Evolutionary conservation across 2,329 filamentous ascomycete species (phyloP).

Genomic region (Fusarium sp.): DNA sequence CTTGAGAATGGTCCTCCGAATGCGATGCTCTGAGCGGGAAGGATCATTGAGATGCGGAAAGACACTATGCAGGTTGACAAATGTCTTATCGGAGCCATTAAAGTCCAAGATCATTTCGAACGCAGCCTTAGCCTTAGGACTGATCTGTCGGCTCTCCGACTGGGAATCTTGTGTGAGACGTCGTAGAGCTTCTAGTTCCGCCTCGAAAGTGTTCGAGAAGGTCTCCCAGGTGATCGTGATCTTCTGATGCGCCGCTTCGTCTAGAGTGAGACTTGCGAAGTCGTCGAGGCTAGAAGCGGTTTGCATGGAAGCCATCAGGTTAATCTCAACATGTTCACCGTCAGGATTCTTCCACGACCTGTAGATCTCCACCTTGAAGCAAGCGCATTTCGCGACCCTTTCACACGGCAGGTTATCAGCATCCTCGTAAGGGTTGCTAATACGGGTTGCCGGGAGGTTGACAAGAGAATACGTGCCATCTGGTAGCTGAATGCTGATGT

Average conservation of each 20-base stretch:
- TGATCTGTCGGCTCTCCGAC: slow-evolving; percentile 23
- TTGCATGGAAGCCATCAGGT: slow-evolving; percentile 77
- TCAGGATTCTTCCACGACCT: slow-evolving; percentile 49
- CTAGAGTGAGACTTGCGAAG: slow-evolving; percentile 31
- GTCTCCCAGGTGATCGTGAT: slow-evolving; percentile 51
- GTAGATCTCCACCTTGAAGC: slow-evolving; percentile 55
- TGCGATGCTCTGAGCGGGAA: slow-evolving; percentile 12
- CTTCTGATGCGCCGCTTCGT: slow-evolving; percentile 30
- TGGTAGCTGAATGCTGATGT: slow-evolving; percentile 33
- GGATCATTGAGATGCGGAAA: slow-evolving; percentile 57
- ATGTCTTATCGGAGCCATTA: slow-evolving; percentile 34
- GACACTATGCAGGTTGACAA: slow-evolving; percentile 44
- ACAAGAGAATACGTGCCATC: slow-evolving; percentile 47
- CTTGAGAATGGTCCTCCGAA: slow-evolving; percentile 48
- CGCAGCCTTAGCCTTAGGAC: slow-evolving; percentile 36
- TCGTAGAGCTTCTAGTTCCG: slow-evolving; percentile 52
- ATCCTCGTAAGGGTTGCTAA: slow-evolving; percentile 53
- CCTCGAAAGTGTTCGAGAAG: slow-evolving; percentile 51
- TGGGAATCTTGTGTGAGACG: slow-evolving; percentile 45
- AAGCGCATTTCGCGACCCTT: slow-evolving; percentile 46
- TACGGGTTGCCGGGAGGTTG: slow-evolving; percentile 45
- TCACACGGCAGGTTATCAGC: slow-evolving; percentile 9
- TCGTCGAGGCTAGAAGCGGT: slow-evolving; percentile 62
- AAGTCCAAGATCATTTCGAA: slow-evolving; percentile 56
- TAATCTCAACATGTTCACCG: slow-evolving; percentile 46